A percentile compares a stretch with the other conserved stretches of the same genome.
These are phyloP conservation scores for Plicaturopsis crispa DNA, from an alignment of 768 basidiomycete genomes.

Conservation along the genomic window DNA sequence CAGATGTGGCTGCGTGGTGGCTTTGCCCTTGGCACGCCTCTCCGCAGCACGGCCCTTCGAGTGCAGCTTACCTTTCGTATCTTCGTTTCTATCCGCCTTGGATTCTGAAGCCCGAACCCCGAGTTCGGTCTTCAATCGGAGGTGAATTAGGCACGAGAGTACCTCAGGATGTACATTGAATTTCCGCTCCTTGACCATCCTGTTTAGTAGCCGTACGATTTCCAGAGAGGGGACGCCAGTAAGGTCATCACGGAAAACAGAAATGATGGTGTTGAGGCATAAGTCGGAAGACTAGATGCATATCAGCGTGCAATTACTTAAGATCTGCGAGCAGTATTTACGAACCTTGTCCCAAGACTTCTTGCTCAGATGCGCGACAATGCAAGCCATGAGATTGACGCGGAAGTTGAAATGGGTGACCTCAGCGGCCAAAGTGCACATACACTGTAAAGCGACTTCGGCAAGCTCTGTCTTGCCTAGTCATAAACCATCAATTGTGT, in stretches of 20 bases:
- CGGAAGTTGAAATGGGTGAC: conserved; percentile 97
- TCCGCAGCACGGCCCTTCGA: conserved; percentile 36
- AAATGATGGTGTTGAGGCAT: conserved; percentile 75
- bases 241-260: conserved; percentile 76
- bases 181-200: conserved; percentile 91
- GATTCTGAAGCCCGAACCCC: conserved; percentile 71
- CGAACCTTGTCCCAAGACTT: conserved; percentile 86
- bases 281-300: conserved; percentile 67
- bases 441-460: conserved; percentile 68
- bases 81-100: conserved; percentile 47
- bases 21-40: conserved; percentile 48
- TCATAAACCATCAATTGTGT: conserved; percentile 13
- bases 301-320: conserved; percentile 8
- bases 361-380: conserved; percentile 77
- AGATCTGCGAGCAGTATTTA: conserved; percentile 8
- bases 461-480: conserved; percentile 60
- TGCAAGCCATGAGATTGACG: conserved; percentile 81
- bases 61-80: conserved; percentile 25
- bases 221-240: conserved; percentile 82
- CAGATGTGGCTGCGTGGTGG: conserved; percentile 59
- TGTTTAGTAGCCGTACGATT: conserved; percentile 81
- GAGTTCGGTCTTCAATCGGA: conserved; percentile 85
- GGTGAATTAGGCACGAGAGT: conserved; percentile 72
- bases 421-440: conserved; percentile 79
- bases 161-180: conserved; percentile 89